These are phyloP conservation scores for Xerocomellus intermedius DNA, from an alignment of 768 basidiomycete species.

Conservation along the genomic window DNA sequence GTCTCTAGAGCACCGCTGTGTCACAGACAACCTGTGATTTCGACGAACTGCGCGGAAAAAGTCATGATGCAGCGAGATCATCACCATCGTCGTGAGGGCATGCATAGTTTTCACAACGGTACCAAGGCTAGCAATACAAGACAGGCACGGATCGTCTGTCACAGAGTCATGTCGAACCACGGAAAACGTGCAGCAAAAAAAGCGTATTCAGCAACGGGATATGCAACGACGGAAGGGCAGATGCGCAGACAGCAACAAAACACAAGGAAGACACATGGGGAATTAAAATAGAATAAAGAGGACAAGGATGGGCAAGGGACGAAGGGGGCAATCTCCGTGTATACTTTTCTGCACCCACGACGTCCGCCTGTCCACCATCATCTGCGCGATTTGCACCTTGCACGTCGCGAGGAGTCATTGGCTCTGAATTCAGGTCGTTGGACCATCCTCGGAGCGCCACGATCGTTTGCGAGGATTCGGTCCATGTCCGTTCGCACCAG, in stretches of 20 bases:
- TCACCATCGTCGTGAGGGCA: no score
- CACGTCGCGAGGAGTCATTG: not conserved
- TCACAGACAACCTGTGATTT: no score
- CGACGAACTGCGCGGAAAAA: no score
- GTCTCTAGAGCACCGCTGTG: no score
- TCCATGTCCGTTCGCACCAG: conserved; percentile 24
- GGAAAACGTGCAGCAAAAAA: not conserved
- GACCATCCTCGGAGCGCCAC: conserved; percentile 26
- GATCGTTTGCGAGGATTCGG: conserved; percentile 26
- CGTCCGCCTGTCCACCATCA: not conserved
- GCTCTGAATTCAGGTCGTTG: conserved; percentile 7
- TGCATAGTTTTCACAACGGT: not conserved
- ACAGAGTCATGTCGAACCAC: not conserved
- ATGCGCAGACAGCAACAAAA: conserved; percentile 1
- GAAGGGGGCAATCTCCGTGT: not conserved
- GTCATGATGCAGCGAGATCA: no score
- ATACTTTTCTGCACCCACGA: not conserved
- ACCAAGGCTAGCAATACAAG: not conserved
- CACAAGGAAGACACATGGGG: not conserved
- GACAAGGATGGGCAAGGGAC: not conserved
- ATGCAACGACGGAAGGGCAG: not conserved
- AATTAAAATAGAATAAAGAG: not conserved
- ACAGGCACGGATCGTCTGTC: not conserved
- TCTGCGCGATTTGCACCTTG: not conserved
- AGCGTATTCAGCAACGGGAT: not conserved